Percentiles rank a stretch among this genome's conserved stretches.
These are phyloP conservation scores for Ophidiomyces ophidiicola DNA, from an alignment of 2,329 filamentous ascomycete genomes.

Conservation along the genomic window DNA sequence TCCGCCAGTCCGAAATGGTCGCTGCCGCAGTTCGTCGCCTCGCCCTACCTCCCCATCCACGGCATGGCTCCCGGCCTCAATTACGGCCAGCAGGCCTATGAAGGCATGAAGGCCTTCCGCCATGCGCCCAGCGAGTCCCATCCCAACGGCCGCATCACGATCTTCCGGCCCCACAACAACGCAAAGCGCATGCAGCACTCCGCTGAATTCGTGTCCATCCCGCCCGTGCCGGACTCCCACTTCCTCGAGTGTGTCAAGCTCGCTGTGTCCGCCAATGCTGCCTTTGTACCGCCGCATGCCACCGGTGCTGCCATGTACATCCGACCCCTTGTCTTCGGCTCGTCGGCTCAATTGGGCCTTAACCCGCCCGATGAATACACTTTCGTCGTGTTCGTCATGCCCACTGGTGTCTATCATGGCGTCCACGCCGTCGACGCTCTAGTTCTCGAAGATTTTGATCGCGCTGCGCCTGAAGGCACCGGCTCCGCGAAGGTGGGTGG, in stretches of 20 bases:
- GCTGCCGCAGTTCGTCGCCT: conserved; percentile 62
- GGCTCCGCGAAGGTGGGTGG: conserved; percentile 89
- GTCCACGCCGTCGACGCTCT: conserved; percentile 74
- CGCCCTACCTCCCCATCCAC: conserved; percentile 78
- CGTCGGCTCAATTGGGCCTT: conserved; percentile 72
- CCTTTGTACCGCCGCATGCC: conserved; percentile 76
- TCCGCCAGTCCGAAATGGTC: conserved; percentile 64
- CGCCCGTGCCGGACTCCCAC: conserved; percentile 59
- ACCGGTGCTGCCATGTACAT: conserved; percentile 90
- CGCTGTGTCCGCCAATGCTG: conserved; percentile 78
- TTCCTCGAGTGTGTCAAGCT: conserved; percentile 67
- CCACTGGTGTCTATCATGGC: conserved; percentile 89
- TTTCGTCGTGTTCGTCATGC: conserved; percentile 79
- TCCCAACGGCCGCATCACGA: conserved; percentile 55
- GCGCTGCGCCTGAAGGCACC: conserved; percentile 79
- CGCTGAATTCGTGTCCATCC: conserved; percentile 70
- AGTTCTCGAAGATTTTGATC: conserved; percentile 86
- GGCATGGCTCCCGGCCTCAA: conserved; percentile 93
- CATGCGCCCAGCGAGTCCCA: conserved; percentile 37
- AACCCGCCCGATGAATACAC: conserved; percentile 84
- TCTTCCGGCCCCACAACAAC: conserved; percentile 83
- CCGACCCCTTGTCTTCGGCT: conserved; percentile 77
- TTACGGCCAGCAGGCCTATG: conserved; percentile 95
- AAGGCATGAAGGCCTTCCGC: conserved; percentile 96
- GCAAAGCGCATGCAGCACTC: conserved; percentile 74